Conservation (phyloP, 2,329 filamentous ascomycete species). For the Aspergillus uvarum region DNA sequence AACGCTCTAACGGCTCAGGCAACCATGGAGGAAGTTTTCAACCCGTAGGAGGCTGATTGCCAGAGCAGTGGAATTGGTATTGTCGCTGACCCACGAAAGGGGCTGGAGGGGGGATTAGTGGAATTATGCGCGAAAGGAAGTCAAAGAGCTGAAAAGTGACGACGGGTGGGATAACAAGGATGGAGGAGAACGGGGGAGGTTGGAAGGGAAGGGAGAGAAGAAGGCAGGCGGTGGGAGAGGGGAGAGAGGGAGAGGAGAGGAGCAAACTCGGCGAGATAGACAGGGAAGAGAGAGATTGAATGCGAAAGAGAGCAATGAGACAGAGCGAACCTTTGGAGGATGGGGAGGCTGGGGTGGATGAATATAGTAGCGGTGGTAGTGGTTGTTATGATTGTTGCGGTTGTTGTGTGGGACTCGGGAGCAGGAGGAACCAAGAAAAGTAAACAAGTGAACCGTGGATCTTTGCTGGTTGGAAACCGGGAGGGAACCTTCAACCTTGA, state of each 20-base stretch:
- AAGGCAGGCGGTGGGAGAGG: slow-evolving; percentile 9
- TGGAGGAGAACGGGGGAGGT: not conserved
- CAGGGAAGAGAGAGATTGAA: slow-evolving; percentile 6
- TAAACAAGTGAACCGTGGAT: slow-evolving; percentile 39
- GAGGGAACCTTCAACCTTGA: not conserved
- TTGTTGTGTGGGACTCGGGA: not conserved
- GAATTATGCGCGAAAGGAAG: not conserved
- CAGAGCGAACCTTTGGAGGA: slow-evolving; percentile 1
- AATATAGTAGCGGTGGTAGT: not conserved
- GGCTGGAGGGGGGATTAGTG: not conserved
- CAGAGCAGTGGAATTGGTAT: not conserved
- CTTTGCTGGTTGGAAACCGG: slow-evolving; percentile 21
- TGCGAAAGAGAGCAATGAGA: slow-evolving; percentile 5
- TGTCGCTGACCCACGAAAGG: not conserved
- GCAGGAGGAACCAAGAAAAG: slow-evolving; percentile 10
- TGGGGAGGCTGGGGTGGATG: no score
- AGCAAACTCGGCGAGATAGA: no score
- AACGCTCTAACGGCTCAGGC: slow-evolving; percentile 22
- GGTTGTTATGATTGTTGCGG: slow-evolving; percentile 19
- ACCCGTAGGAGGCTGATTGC: not conserved
- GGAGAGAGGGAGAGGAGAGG: slow-evolving; percentile 1
- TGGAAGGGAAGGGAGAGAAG: slow-evolving; percentile 15
- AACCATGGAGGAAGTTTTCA: slow-evolving; percentile 29
- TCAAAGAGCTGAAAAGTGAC: not conserved
- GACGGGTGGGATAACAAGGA: not conserved